Percentiles rank a stretch among this genome's conserved stretches.
phyloP scores from a whole-genome alignment of 2,329 filamentous ascomycete genomes.

The Botrytis sinoallii region DNA sequence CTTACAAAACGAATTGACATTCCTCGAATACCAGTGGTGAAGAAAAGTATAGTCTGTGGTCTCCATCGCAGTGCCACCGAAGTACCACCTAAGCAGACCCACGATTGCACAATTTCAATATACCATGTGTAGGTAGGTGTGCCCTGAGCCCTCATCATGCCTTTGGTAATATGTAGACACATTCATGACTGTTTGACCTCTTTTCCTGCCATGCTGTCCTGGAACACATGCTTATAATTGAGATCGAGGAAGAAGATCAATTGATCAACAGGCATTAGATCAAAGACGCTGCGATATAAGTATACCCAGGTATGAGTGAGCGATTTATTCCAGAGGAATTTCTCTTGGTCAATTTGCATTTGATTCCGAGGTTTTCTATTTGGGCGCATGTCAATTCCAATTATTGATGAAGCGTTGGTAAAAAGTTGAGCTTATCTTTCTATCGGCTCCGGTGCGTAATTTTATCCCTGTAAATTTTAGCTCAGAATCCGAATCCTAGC shows the following conservation, averaged over 20 bases:
- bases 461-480: conserved; percentile 13
- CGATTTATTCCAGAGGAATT: neutral
- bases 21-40: neutral
- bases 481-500: conserved; percentile 3
- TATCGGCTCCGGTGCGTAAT: conserved; percentile 10
- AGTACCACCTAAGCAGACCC: conserved; percentile 4
- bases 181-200: neutral
- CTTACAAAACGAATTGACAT: conserved; percentile 7
- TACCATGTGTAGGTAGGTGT: neutral
- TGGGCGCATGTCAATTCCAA: neutral
- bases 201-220: neutral
- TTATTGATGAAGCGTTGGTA: neutral
- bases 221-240: neutral
- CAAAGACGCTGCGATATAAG: neutral
- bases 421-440: conserved; percentile 6
- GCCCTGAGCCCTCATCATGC: neutral
- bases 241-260: neutral
- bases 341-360: neutral
- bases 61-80: conserved; percentile 5
- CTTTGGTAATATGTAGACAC: neutral
- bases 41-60: neutral
- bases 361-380: neutral
- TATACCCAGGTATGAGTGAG: neutral
- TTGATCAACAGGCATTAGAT: neutral
- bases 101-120: conserved; percentile 4